Base-by-base conservation (phyloP, 331 rosid genomes). In the Malus hybrid region DNA sequence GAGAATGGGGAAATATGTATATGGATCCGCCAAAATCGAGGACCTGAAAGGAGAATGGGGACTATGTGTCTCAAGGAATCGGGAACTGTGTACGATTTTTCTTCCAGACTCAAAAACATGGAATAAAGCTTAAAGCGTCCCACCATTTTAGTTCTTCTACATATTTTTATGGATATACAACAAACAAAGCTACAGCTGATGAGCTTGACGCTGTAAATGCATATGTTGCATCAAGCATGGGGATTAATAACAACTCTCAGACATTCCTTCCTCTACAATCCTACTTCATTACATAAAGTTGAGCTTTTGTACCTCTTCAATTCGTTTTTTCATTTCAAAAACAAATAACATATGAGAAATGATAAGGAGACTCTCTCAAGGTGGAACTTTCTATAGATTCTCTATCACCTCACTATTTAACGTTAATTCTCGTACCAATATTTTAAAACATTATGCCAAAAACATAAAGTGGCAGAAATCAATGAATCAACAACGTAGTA, bases 51-150 rank as follows among this genome's bases (percentile, higher is more conserved):
- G 92, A 89, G 85, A 81, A 83, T 69, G 88, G 87, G 88, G 86
- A 75, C 86, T 85, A 67, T 54, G 61, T 77, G 83, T 85, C 78
- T 63, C 54, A 84, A 81, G 87, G 83, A 89, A 86, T 90, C 73
- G 88, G 85, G 88, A 88, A 91, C 85, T 83, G 89, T 84, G 92
- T 86, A 88, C 89, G 83, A 82, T 36, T 87, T 88, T 87, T 85
- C 93, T 82, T 87, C 82, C 74, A 80, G 83, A 88, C 87, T 85
- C 92, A 87, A 82, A 72, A 85, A 74, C 83, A 81, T 76, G 81
- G 86, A 67, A 66, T 59, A 67, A 34, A 77, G 74, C 28, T 28
- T 73, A 81, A 89, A 88, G 88, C 70, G 24, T 20, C 59, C 56
- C 76, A 46, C 78, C 83, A 81, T 75, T 79, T 75, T 27, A n/a